Base-by-base conservation (phyloP, 208 protist genomes). In the Acanthamoeba castellanii region DNA sequence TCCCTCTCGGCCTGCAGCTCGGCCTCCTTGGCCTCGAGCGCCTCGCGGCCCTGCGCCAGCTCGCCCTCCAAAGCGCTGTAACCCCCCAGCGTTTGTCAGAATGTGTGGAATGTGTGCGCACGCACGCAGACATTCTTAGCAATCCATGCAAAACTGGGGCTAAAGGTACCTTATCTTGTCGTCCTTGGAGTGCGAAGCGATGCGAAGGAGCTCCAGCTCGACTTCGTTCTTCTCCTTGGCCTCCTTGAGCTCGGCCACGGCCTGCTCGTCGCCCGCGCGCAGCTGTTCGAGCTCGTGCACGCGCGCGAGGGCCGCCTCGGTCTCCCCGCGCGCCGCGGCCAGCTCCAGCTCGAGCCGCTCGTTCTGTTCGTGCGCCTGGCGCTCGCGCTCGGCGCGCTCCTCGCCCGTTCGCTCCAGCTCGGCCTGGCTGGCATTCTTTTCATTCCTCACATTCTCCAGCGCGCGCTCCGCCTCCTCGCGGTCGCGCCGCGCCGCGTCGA, bases 111-210 rank as follows among this genome's bases (percentile, higher is more conserved):
- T 42, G 37, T 42, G 37, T 42, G 37, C 42, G 37, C 42, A 8
- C 42, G 42, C 42, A 45, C 42, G 42, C 42, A 3, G 42, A 45
- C 42, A 9, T 45, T 45, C 42, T 45, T 45, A 3, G 42, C 42
- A 45, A 45, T 3, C 42, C 42, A 45, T 45, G 42, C 42, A 45
- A 42, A 42, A 42, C n/a, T 8, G 5, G 5, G 42, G 42, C 42
- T 78, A 3, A 78, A 7, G 22, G 59, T 89, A 89, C 82, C 37
- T 59, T 16, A 89, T 89, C 32, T 45, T 45, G 16, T 89, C 82
- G 30, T 89, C 82, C 45, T 89, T 89, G n/a, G 82, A 61, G 14
- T 89, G 82, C n/a, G 55, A 55, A 61, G 82, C 45, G 32, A 89
- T 89, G n/a, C 45, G 55, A 18, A 89, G 20, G 55, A 89, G n/a